A percentile compares a stretch with the other conserved stretches of the same genome.
Conservation (phyloP, 2,329 filamentous ascomycete genomes). For the Curvularia hawaiiensis region DNA sequence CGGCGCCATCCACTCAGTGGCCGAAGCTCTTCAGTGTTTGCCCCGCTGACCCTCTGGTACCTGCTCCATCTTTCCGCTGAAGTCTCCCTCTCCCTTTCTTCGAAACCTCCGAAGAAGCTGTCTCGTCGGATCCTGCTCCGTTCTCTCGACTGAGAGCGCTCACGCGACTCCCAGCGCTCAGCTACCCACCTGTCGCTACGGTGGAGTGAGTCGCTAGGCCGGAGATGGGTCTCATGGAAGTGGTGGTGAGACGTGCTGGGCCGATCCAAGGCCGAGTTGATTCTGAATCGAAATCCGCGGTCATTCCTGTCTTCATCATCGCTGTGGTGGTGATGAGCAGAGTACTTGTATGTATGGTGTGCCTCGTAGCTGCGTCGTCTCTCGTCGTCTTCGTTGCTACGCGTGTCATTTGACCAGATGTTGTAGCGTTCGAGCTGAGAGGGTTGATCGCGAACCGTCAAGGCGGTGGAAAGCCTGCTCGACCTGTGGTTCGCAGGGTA, state of each 20-base stretch:
- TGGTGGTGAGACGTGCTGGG: conserved; percentile 23
- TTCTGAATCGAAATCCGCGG: conserved; percentile 29
- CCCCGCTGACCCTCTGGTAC: conserved; percentile 35
- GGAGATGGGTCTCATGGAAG: conserved; percentile 15
- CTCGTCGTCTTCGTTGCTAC: conserved; percentile 13
- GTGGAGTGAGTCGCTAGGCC: conserved; percentile 29
- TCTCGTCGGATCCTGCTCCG: conserved; percentile 9
- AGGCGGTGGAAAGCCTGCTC: conserved; percentile 28
- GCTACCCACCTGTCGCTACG: conserved; percentile 34
- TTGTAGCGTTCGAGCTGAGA: conserved; percentile 42
- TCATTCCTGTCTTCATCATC: conserved; percentile 25
- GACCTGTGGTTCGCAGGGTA: conserved; percentile 25
- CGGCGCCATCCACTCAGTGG: conserved; percentile 35
- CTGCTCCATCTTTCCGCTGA: conserved; percentile 31
- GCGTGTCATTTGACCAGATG: conserved; percentile 31
- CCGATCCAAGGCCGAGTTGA: conserved; percentile 29
- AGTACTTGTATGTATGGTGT: conserved; percentile 15
- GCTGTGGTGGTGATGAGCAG: conserved; percentile 8
- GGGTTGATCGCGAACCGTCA: conserved; percentile 34
- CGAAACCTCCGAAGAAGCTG: conserved; percentile 20
- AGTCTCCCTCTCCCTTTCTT: conserved; percentile 20
- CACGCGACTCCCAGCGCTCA: conserved; percentile 35
- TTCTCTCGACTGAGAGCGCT: conserved; percentile 21
- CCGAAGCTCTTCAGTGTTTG: conserved; percentile 38
- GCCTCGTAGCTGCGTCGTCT: conserved; percentile 8